phyloP scores from a whole-genome alignment of 2,329 filamentous ascomycete species.

The Phoma sp. region DNA sequence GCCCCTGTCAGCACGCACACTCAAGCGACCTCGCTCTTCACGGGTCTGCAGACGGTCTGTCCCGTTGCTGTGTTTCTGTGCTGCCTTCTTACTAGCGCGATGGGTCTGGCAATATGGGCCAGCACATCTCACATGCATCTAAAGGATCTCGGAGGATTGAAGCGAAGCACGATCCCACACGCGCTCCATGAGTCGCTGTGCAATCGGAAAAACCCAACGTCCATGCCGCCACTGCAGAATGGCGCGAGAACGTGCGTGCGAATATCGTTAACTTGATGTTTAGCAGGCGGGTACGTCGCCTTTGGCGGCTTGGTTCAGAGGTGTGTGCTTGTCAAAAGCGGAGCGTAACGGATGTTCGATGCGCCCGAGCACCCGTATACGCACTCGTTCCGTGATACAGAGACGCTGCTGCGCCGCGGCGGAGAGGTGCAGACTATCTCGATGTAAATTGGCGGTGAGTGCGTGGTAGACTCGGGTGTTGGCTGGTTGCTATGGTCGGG shows the following conservation, averaged over 20 bases:
- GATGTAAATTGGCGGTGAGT: conserved; percentile 17
- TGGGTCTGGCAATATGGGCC: conserved; percentile 19
- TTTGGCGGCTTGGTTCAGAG: conserved; percentile 14
- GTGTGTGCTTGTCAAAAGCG: conserved; percentile 5
- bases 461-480: conserved; percentile 11
- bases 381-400: conserved; percentile 10
- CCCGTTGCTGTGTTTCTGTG: conserved; percentile 1
- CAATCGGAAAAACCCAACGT: not conserved
- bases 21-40: conserved; percentile 6
- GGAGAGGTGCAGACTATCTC: conserved; percentile 2
- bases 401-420: conserved; percentile 15
- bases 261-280: conserved; percentile 4
- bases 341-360: conserved; percentile 9
- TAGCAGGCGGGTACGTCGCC: conserved; percentile 18
- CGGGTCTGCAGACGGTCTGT: not conserved
- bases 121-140: conserved; percentile 18
- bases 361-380: conserved; percentile 16
- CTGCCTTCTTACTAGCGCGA: conserved; percentile 10
- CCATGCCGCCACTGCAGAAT: conserved; percentile 4
- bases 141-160: conserved; percentile 17
- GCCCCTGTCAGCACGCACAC: conserved; percentile 10
- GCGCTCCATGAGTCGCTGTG: conserved; percentile 1
- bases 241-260: conserved; percentile 6
- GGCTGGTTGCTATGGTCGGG: conserved; percentile 8
- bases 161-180: conserved; percentile 19